Conservation (phyloP, 2,329 filamentous ascomycete genomes). For the Pseudocercospora fijiensis region DNA sequence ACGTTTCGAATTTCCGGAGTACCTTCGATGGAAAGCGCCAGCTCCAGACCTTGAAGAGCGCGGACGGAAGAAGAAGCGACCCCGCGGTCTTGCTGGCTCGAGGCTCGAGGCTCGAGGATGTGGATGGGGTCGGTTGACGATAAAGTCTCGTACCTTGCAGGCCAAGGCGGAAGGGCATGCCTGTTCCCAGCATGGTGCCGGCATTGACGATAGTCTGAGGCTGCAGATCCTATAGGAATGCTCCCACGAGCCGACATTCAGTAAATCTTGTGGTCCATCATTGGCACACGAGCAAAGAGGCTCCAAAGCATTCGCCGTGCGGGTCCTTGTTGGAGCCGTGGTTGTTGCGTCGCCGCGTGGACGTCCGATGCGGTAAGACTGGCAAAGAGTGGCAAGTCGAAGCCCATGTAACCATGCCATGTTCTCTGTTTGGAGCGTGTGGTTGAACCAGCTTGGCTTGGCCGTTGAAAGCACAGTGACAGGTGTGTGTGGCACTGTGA, state of each 20-base stretch:
- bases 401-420: neutral
- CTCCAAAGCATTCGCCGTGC: neutral
- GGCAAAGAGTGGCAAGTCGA: neutral
- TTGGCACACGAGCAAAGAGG: neutral
- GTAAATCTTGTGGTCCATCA: neutral
- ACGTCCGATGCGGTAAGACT: neutral
- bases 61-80: neutral
- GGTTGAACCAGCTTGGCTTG: neutral
- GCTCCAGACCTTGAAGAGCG: neutral
- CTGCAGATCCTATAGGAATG: neutral
- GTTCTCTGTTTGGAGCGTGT: neutral
- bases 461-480: neutral
- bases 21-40: neutral
- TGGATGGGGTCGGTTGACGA: neutral
- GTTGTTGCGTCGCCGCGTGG: constrained; percentile 1
- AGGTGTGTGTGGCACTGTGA: no score
- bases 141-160: constrained; percentile 6
- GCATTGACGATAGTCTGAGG: neutral
- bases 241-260: neutral
- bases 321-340: neutral
- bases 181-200: neutral
- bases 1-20: neutral
- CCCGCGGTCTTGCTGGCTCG: neutral
- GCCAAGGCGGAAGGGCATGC: neutral
- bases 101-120: neutral